phyloP scores from a whole-genome alignment of 1,139 yeast species.

The Pichia sp. region DNA sequence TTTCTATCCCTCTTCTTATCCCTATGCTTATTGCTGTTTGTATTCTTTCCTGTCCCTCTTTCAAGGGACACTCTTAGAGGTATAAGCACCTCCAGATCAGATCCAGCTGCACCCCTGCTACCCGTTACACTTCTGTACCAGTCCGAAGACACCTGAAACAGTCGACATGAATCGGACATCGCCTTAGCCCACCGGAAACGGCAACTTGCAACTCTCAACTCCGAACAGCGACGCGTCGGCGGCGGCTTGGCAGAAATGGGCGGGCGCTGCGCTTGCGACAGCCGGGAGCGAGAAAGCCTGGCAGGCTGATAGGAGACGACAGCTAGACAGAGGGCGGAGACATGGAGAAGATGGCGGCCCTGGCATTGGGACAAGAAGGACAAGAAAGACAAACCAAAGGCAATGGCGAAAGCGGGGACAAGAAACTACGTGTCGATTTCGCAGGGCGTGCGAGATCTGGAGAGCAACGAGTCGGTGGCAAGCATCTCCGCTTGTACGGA shows the following conservation, averaged over 20 bases:
- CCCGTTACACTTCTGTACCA: too few relatives aligned
- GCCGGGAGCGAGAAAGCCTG: background rate
- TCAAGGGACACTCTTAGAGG: too few relatives aligned
- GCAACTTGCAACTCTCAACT: background rate
- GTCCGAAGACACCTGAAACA: background rate
- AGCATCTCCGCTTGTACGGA: constrained; percentile 27
- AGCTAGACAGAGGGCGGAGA: too few relatives aligned
- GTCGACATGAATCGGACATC: background rate
- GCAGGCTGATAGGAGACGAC: background rate
- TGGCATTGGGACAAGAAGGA: too few relatives aligned
- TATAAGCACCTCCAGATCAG: too few relatives aligned
- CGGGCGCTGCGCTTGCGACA: background rate
- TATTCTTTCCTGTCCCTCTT: too few relatives aligned
- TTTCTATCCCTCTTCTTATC: too few relatives aligned
- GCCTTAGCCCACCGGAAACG: background rate
- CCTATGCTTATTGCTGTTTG: too few relatives aligned
- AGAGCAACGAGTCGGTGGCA: constrained; percentile 28
- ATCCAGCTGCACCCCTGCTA: too few relatives aligned
- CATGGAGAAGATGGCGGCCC: background rate
- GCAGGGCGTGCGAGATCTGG: constrained; percentile 30
- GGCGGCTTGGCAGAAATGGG: background rate
- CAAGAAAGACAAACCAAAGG: background rate
- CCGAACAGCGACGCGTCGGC: background rate
- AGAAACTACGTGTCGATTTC: constrained; percentile 21
- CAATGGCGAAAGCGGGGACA: constrained; percentile 3